Evolutionary conservation across 2,329 filamentous ascomycete species (phyloP).

Genomic region (Aureobasidium sp.): DNA sequence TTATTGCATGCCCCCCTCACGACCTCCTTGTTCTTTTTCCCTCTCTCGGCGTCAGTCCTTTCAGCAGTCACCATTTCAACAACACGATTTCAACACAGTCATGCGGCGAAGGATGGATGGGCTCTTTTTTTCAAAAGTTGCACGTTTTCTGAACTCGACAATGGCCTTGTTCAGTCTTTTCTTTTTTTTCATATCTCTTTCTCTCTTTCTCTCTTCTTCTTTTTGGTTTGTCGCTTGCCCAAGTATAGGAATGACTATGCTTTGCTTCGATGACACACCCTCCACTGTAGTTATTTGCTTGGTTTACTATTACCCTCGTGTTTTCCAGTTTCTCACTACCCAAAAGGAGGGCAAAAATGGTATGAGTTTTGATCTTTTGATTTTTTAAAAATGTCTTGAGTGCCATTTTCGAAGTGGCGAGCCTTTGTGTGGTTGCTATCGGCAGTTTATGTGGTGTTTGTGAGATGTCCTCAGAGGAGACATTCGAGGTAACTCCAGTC

Average conservation of each 20-base stretch:
- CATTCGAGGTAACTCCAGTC: not conserved
- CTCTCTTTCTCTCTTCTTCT: slow-evolving; percentile 5
- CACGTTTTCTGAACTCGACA: slow-evolving; percentile 12
- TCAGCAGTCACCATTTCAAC: slow-evolving; percentile 11
- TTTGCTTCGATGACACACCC: not conserved
- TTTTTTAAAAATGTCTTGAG: slow-evolving; percentile 1
- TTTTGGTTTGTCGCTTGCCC: not conserved
- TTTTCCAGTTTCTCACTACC: slow-evolving; percentile 12
- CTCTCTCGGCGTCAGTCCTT: slow-evolving; percentile 17
- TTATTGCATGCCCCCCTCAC: slow-evolving; percentile 20
- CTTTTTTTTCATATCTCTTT: slow-evolving; percentile 12
- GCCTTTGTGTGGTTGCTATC: not conserved
- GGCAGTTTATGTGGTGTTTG: not conserved
- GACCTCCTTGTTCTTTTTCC: slow-evolving; percentile 18
- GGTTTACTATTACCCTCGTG: slow-evolving; percentile 13
- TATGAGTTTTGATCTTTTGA: slow-evolving; percentile 1
- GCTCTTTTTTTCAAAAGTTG: slow-evolving; percentile 17
- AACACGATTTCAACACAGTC: slow-evolving; percentile 15
- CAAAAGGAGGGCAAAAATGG: slow-evolving; percentile 15
- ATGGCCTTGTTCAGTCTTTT: slow-evolving; percentile 11
- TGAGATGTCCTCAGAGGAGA: not conserved
- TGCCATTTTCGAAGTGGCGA: not conserved
- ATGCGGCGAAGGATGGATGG: slow-evolving; percentile 16
- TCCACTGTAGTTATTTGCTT: slow-evolving; percentile 15
- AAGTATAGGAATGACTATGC: slow-evolving; percentile 7